phyloP scores from a whole-genome alignment of 768 basidiomycete species.

The Suillus lakei region DNA sequence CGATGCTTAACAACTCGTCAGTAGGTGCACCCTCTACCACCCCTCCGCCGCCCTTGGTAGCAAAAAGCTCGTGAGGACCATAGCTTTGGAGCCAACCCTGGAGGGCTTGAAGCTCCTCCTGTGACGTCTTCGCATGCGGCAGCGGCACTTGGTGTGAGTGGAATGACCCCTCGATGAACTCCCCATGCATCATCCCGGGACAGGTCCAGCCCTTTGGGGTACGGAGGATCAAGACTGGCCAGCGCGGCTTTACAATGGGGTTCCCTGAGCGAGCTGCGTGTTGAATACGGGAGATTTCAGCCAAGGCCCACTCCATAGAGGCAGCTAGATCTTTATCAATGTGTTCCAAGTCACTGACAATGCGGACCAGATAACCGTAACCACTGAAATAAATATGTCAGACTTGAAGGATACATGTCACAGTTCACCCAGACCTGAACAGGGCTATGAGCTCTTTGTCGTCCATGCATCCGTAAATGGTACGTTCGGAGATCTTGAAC shows the following conservation, averaged over 20 bases:
- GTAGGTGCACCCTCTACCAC: constrained; percentile 52
- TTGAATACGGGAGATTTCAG: constrained; percentile 79
- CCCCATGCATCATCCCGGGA: constrained; percentile 67
- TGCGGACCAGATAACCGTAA: constrained; percentile 88
- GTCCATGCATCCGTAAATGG: constrained; percentile 91
- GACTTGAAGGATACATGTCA: not conserved
- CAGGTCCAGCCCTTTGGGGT: constrained; percentile 85
- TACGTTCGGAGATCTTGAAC: constrained; percentile 90
- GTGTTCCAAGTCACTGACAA: constrained; percentile 69
- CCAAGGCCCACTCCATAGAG: constrained; percentile 80
- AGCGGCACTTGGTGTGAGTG: constrained; percentile 90
- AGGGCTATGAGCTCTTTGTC: constrained; percentile 77
- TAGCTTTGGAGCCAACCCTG: constrained; percentile 80
- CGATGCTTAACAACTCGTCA: constrained; percentile 57
- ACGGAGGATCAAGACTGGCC: constrained; percentile 86
- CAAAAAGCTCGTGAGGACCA: constrained; percentile 68
- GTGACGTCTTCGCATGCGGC: constrained; percentile 66
- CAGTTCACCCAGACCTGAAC: constrained; percentile 58
- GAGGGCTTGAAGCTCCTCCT: constrained; percentile 65
- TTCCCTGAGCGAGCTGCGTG: constrained; percentile 74
- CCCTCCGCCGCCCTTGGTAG: constrained; percentile 14
- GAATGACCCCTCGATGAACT: constrained; percentile 82
- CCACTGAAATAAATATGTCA: constrained; percentile 46
- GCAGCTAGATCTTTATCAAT: constrained; percentile 83
- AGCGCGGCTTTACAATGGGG: constrained; percentile 86